phyloP scores from a whole-genome alignment of 768 basidiomycete species.

The Hysterangium stoloniferum region DNA sequence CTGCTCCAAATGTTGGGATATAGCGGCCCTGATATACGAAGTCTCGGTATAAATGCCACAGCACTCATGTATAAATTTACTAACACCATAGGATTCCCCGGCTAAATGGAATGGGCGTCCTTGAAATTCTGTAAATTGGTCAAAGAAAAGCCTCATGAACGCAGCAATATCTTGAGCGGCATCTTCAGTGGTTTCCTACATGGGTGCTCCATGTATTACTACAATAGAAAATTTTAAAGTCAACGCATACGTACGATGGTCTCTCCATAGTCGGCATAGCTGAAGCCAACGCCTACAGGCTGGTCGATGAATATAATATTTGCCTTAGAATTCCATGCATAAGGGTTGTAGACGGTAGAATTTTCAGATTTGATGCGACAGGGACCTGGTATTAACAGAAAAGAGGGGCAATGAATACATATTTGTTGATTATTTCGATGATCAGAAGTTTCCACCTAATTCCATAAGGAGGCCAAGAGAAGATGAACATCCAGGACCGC shows the following conservation, averaged over 20 bases:
- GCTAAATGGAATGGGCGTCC: conserved; percentile 58
- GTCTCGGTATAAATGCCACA: background rate
- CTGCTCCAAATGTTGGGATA: conserved; percentile 42
- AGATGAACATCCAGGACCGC: conserved; percentile 49
- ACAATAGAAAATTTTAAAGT: too few species aligned
- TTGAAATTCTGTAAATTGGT: conserved; percentile 64
- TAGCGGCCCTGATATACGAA: conserved; percentile 36
- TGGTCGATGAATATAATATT: conserved; percentile 9
- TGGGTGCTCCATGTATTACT: too few species aligned
- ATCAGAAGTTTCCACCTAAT: conserved; percentile 28
- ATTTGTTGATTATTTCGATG: background rate
- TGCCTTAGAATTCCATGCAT: conserved; percentile 5
- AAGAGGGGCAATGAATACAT: background rate
- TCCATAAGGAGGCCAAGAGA: conserved; percentile 68
- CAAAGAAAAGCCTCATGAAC: conserved; percentile 67
- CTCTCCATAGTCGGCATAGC: conserved; percentile 51
- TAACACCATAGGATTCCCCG: conserved; percentile 48
- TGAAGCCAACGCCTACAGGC: conserved; percentile 25
- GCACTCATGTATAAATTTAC: conserved; percentile 13
- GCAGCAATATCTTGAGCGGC: conserved; percentile 65
- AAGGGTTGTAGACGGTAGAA: background rate
- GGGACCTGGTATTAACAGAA: background rate
- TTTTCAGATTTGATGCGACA: conserved; percentile 16
- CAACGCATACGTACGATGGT: conserved; percentile 11
- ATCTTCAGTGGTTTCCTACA: conserved; percentile 50